A percentile compares a stretch with the other conserved stretches of the same genome.
Evolutionary conservation across 2,329 filamentous ascomycete species (phyloP).

Genomic region (Exserohilum turcica): DNA sequence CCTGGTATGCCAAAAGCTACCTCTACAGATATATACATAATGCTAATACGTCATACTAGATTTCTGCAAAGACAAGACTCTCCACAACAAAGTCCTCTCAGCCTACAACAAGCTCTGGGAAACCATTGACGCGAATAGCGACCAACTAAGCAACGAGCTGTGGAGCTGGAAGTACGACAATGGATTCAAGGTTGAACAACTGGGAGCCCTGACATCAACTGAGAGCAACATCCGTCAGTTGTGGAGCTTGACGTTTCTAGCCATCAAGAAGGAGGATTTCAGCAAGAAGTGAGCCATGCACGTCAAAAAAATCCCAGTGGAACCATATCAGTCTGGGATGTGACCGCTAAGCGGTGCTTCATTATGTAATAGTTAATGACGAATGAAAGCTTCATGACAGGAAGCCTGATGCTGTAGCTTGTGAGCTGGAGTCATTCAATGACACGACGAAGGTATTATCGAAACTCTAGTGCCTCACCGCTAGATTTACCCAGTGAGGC

Average conservation of each 20-base stretch:
- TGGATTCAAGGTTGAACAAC: constrained; percentile 56
- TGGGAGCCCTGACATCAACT: constrained; percentile 57
- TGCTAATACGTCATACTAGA: constrained; percentile 39
- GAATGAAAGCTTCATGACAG: too few species aligned
- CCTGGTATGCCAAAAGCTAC: constrained; percentile 11
- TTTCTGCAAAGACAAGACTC: constrained; percentile 56
- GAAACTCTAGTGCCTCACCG: too few species aligned
- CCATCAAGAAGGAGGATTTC: constrained; percentile 53
- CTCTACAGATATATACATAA: background rate
- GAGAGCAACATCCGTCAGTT: constrained; percentile 63
- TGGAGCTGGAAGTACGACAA: constrained; percentile 66
- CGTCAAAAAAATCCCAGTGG: too few species aligned
- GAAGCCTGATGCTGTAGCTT: too few species aligned
- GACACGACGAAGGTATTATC: too few species aligned
- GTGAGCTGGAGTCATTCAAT: too few species aligned
- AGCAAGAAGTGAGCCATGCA: too few species aligned
- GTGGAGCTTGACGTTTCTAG: constrained; percentile 64
- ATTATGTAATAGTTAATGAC: too few species aligned
- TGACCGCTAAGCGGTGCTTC: too few species aligned
- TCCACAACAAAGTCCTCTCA: constrained; percentile 52
- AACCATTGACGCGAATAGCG: constrained; percentile 61
- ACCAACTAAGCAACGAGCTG: constrained; percentile 62
- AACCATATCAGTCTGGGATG: too few species aligned
- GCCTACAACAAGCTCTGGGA: constrained; percentile 68
- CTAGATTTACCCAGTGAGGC: too few species aligned